phyloP scores from a whole-genome alignment of 805 yeast genomes.

The Cyberlindnera mycetangii region DNA sequence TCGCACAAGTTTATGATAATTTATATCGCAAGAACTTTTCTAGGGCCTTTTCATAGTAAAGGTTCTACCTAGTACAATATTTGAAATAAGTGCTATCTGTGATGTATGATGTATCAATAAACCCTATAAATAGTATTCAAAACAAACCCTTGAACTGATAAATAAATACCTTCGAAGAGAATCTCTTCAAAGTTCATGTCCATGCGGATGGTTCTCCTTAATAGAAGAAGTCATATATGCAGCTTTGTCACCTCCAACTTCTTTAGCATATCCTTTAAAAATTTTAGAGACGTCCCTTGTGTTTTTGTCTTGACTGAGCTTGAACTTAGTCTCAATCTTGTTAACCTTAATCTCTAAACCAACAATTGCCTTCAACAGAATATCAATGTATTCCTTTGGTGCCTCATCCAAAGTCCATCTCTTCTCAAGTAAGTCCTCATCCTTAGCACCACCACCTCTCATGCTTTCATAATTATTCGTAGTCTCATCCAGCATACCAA shows the following conservation, averaged over 20 bases:
- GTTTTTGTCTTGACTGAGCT: slow-evolving; percentile 51
- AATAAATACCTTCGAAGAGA: not conserved
- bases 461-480: slow-evolving; percentile 46
- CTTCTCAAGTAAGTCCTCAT: slow-evolving; percentile 21
- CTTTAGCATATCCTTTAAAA: slow-evolving; percentile 42
- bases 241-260: slow-evolving; percentile 32
- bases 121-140: too few species aligned
- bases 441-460: slow-evolving; percentile 26
- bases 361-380: slow-evolving; percentile 46
- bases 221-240: slow-evolving; percentile 13
- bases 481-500: slow-evolving; percentile 41
- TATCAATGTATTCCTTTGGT: slow-evolving; percentile 43
- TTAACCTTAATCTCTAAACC: slow-evolving; percentile 54
- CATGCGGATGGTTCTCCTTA: slow-evolving; percentile 13
- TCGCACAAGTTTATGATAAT: too few species aligned
- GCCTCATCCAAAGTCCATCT: slow-evolving; percentile 60
- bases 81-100: not conserved
- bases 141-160: not conserved
- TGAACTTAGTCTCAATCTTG: slow-evolving; percentile 49
- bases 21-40: too few species aligned
- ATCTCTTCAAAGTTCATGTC: slow-evolving; percentile 1
- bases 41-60: too few species aligned
- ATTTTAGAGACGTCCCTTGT: slow-evolving; percentile 50
- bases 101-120: not conserved
- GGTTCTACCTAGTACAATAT: too few species aligned